Evolutionary conservation across 805 yeast species (phyloP), one percentile per base, ranked within the genome.

Genomic region (Hanseniaspora lachancei): DNA sequence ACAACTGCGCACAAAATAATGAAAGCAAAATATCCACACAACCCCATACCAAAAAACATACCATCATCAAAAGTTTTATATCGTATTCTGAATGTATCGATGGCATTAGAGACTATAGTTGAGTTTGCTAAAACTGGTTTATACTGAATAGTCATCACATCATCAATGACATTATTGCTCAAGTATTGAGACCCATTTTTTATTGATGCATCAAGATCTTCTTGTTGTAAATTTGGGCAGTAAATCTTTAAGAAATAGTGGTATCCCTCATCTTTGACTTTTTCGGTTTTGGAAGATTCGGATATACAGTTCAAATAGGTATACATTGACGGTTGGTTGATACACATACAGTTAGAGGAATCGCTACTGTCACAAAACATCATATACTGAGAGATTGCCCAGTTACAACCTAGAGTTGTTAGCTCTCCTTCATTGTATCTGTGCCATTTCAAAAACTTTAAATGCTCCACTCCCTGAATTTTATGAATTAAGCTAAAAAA

Each of bases 21-120:
- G 9, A 55, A 29, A 5, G 58, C 58, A 44, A 55, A 49, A 32
- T 32, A 55, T 3, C 58, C 58, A 49, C 51, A 55, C 3, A 55
- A 40, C 9, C 58, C 58, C 55, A 46, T 49, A 7, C 58, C 58
- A 36, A 55, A 49, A 20, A 27, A 55, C 54, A 55, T 55, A 35
- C 58, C 58, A 10, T 49, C 39, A 34, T 55, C 54, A 39, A 55
- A 49, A 13, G 49, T 55, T 34, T 47, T 47, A 41, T 49, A 49
- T 49, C 58, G 49, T 8, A 55, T 44, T 49, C 49, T 49, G 21
- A 55, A 55, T 15, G 58, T 55, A 18, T 55, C 58, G 9, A 48
- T 20, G 6, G 58, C 54, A 46, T 55, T 49, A 16, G n/a, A 47
- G 16, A 44, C 49, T 2, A 55, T 39, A 3, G 58, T 55, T 18